Conservation (phyloP, 257 asterid genomes). For the Petunia axillaris region DNA sequence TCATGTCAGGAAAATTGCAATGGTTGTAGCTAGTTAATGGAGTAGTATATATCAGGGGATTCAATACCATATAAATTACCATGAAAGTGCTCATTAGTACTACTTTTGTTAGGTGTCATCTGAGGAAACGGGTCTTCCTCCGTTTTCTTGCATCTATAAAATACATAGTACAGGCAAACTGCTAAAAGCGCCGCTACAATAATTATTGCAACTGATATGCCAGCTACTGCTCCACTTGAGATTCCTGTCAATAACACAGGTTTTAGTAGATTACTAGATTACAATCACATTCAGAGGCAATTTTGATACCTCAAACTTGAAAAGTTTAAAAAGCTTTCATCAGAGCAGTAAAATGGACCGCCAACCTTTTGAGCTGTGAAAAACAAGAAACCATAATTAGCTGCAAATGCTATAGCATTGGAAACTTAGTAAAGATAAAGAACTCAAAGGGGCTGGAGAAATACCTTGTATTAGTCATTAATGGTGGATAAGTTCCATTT, state of each 20-base stretch:
- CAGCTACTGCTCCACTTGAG: constrained; percentile 76
- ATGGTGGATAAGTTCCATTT: constrained; percentile 79
- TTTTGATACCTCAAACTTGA: constrained; percentile 26
- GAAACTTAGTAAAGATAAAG: neutral
- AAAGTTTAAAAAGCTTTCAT: constrained; percentile 21
- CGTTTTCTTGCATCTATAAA: constrained; percentile 44
- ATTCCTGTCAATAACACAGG: constrained; percentile 49
- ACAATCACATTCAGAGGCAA: constrained; percentile 24
- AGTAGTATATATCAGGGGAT: neutral
- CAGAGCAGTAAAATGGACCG: constrained; percentile 31
- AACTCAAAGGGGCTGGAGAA: constrained; percentile 18
- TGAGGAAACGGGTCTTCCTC: constrained; percentile 34
- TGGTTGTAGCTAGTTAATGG: neutral
- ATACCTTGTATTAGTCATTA: constrained; percentile 55
- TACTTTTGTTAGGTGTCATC: constrained; percentile 32
- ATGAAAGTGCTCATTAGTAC: constrained; percentile 30
- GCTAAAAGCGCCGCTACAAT: constrained; percentile 47
- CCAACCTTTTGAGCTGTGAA: constrained; percentile 86
- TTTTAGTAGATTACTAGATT: constrained; percentile 24
- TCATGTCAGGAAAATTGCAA: constrained; percentile 17
- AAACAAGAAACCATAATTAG: constrained; percentile 37
- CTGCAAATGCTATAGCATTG: neutral
- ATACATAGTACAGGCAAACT: constrained; percentile 47
- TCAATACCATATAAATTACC: constrained; percentile 41
- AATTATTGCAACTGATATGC: constrained; percentile 63